Percentiles rank a stretch among this genome's conserved stretches.
phyloP scores from a whole-genome alignment of 257 asterid species.

The Petunia secreta region DNA sequence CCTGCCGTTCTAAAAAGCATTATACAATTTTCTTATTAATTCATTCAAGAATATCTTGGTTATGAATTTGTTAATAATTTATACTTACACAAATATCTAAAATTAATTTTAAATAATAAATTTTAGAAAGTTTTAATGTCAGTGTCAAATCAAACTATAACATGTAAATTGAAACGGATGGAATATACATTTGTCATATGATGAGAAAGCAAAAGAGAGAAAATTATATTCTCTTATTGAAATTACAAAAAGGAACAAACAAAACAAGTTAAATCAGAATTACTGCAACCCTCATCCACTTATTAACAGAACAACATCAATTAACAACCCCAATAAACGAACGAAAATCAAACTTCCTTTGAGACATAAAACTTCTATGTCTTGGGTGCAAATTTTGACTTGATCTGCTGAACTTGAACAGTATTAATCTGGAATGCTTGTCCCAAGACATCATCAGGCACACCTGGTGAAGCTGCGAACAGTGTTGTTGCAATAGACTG shows the following conservation, averaged over 20 bases:
- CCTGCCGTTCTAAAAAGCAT: no score
- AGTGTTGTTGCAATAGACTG: conserved; percentile 63
- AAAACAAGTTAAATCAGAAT: not conserved
- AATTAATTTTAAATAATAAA: no score
- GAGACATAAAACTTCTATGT: conserved; percentile 23
- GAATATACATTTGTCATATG: no score
- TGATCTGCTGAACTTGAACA: conserved; percentile 62
- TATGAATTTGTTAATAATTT: no score
- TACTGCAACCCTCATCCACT: not conserved
- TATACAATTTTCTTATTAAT: no score
- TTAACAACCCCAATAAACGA: not conserved
- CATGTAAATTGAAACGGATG: no score
- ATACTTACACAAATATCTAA: no score
- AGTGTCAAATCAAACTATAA: no score
- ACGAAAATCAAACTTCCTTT: not conserved
- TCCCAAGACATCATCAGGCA: conserved; percentile 68
- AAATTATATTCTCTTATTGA: not conserved
- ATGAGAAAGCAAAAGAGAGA: not conserved
- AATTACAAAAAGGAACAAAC: not conserved
- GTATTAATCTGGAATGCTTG: conserved; percentile 60
- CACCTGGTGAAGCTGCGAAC: conserved; percentile 63
- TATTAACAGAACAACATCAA: not conserved
- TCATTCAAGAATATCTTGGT: no score
- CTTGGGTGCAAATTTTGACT: conserved; percentile 65
- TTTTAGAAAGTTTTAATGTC: no score